Conservation (phyloP, 106 monocot genomes). For the Acorus gramineus region DNA sequence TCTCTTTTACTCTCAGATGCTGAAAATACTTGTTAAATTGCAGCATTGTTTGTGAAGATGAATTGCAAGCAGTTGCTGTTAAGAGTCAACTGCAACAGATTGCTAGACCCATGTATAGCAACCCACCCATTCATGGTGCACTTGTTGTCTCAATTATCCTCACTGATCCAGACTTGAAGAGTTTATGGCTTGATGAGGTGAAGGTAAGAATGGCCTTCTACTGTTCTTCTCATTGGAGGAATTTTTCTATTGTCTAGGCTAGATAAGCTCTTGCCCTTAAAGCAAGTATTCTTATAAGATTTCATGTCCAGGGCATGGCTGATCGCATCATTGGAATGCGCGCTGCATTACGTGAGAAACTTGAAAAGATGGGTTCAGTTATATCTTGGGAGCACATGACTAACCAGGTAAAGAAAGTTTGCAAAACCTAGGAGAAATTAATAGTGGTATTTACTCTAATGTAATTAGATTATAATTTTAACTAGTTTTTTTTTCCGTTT, state of each 20-base stretch:
- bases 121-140: conserved; percentile 90
- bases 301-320: conserved; percentile 73
- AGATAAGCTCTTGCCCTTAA: background rate
- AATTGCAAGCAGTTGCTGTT: conserved; percentile 83
- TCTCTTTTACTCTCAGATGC: too few relatives aligned
- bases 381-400: conserved; percentile 97
- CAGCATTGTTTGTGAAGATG: conserved; percentile 92
- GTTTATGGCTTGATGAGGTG: conserved; percentile 84
- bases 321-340: conserved; percentile 97
- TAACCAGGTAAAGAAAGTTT: conserved; percentile 51
- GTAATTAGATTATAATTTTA: too few relatives aligned
- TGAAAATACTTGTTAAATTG: background rate
- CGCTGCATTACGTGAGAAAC: conserved; percentile 59
- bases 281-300: background rate
- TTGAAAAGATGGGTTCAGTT: conserved; percentile 79
- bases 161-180: conserved; percentile 74
- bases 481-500: background rate
- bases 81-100: conserved; percentile 99
- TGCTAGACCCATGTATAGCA: conserved; percentile 97
- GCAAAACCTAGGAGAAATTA: too few relatives aligned
- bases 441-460: too few relatives aligned
- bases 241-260: background rate
- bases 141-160: conserved; percentile 81
- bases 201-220: conserved; percentile 47
- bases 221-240: too few relatives aligned